phyloP scores from a whole-genome alignment of 257 asterid genomes.

The Voacanga thouarsii region DNA sequence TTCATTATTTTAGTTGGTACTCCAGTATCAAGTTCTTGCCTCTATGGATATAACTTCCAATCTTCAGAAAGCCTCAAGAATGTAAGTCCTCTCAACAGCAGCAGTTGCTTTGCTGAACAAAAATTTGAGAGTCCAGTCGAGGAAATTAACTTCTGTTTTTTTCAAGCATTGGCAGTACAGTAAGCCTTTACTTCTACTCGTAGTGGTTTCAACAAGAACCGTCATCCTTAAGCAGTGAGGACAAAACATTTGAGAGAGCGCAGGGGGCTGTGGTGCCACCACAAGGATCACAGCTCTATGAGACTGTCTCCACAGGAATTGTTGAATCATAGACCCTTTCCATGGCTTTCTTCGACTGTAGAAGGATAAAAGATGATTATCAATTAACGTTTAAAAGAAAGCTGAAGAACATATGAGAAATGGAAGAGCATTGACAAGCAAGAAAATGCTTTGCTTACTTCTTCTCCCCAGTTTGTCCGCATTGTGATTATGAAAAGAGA shows the following conservation, averaged over 20 bases:
- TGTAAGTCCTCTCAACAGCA: neutral
- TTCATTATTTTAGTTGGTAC: no score
- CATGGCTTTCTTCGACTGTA: conserved; percentile 60
- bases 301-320: conserved; percentile 44
- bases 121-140: no score
- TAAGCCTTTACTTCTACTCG: neutral
- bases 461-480: conserved; percentile 58
- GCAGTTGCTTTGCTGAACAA: neutral
- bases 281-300: conserved; percentile 23
- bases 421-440: neutral
- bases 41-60: neutral
- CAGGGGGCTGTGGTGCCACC: neutral
- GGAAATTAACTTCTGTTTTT: neutral
- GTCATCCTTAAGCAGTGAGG: neutral
- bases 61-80: neutral
- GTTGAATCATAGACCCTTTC: conserved; percentile 47
- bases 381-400: neutral
- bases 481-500: conserved; percentile 36
- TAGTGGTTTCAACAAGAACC: neutral
- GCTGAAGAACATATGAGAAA: neutral
- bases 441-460: conserved; percentile 37
- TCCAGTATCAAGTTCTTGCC: neutral
- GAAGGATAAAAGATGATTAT: neutral
- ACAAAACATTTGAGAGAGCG: neutral
- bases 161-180: neutral